A percentile compares a stretch with the other conserved stretches of the same genome.
These are phyloP conservation scores for Chaetoceros tenuissimus DNA, from an alignment of 108 stramenopile species.

Conservation along the genomic window DNA sequence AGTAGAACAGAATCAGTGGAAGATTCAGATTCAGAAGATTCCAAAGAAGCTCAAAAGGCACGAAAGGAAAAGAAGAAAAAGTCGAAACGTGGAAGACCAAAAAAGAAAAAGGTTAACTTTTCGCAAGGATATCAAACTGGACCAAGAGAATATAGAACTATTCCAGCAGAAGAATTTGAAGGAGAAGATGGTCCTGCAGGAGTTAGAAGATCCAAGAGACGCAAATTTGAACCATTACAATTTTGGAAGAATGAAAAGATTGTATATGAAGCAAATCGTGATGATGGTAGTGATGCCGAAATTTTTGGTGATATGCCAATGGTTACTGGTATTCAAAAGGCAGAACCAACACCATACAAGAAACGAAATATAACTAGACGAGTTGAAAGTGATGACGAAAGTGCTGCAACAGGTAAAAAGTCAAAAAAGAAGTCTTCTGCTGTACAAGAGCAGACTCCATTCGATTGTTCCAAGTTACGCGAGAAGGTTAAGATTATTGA, in stretches of 20 bases:
- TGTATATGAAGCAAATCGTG: slow-evolving; percentile 56
- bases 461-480: slow-evolving; percentile 43
- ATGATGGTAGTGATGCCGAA: slow-evolving; percentile 39
- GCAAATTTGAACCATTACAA: slow-evolving; percentile 46
- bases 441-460: slow-evolving; percentile 24
- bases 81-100: slow-evolving; percentile 9
- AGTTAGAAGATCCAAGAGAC: slow-evolving; percentile 49
- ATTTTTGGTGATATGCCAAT: slow-evolving; percentile 78
- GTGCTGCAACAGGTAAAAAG: neutral
- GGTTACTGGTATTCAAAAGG: slow-evolving; percentile 40
- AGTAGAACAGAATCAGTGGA: slow-evolving; percentile 1
- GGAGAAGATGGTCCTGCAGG: slow-evolving; percentile 25
- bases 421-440: neutral
- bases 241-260: slow-evolving; percentile 88
- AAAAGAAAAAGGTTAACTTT: slow-evolving; percentile 20
- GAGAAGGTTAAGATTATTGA: slow-evolving; percentile 46
- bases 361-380: slow-evolving; percentile 22
- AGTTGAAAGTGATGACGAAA: slow-evolving; percentile 6
- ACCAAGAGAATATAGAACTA: slow-evolving; percentile 44
- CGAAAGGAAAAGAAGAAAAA: slow-evolving; percentile 13
- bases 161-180: slow-evolving; percentile 50
- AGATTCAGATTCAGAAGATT: neutral
- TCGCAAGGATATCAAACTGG: slow-evolving; percentile 41
- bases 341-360: slow-evolving; percentile 73
- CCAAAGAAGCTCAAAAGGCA: slow-evolving; percentile 3